Percentiles rank a stretch among this genome's conserved stretches.
Evolutionary conservation across 257 asterid genomes (phyloP).

Genomic region (Schizonepeta tenuifolia): DNA sequence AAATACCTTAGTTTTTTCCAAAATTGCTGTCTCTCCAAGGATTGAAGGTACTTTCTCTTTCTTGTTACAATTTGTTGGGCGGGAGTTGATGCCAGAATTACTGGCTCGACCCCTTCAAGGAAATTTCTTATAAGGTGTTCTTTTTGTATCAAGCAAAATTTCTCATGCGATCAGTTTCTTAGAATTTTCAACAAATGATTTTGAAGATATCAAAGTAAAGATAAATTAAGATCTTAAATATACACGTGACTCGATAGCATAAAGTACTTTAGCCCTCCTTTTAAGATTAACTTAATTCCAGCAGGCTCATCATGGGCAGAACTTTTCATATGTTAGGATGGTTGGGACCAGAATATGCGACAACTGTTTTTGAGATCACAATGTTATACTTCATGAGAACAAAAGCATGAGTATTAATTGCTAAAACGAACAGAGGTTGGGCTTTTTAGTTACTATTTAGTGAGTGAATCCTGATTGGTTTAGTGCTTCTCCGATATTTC

Average conservation of each 20-base stretch:
- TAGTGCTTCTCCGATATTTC: background rate
- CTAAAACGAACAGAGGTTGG: background rate
- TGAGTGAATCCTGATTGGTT: background rate
- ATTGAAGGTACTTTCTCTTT: conserved; percentile 65
- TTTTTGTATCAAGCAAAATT: background rate
- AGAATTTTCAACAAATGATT: background rate
- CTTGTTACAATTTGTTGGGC: conserved; percentile 1
- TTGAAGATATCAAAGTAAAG: background rate
- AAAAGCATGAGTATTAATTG: background rate
- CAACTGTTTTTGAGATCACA: background rate
- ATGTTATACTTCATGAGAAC: background rate
- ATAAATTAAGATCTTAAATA: conserved; percentile 1
- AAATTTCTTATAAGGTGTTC: background rate
- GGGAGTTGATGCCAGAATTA: background rate
- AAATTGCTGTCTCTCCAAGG: conserved; percentile 76
- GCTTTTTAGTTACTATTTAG: background rate
- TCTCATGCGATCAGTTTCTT: background rate
- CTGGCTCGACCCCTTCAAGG: conserved; percentile 4
- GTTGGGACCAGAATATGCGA: background rate
- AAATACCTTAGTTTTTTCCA: conserved; percentile 68
- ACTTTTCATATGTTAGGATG: background rate
- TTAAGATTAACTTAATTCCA: too few species aligned
- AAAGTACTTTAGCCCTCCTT: background rate
- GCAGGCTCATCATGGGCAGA: too few species aligned
- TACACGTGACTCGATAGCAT: background rate